Base-by-base conservation (phyloP, 1,284 basidiomycete genomes). In the Ganoderma sinense region DNA sequence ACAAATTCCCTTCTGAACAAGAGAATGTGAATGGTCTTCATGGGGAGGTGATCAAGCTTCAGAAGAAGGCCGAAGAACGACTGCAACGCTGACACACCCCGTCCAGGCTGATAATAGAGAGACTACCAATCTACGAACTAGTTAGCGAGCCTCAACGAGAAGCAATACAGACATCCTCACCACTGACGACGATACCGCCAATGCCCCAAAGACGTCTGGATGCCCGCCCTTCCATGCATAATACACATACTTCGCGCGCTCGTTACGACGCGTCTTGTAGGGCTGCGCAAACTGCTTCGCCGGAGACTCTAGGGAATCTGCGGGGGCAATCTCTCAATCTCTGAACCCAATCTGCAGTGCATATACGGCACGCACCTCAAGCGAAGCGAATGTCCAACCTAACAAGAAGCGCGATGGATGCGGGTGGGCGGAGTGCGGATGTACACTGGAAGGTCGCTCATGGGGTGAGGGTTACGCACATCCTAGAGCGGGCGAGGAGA, bases 351-450 rank as follows among this genome's bases (percentile, higher is more conserved):
- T 62, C 67, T 72, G 66, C 71, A 70, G 71, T 56, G 75, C 36
- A 53, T 39, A 43, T 29, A 63, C 65, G 58, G 39, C 36, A 70
- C 77, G 40, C 75, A 84, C 88, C 88, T 84, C 77, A 79, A 80
- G 81, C 80, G 89, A 91, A 82, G 83, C 81, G 81, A 79, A 78
- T 88, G 82, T 79, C 79, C 87, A 87, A 80, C 87, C 86, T 82
- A 84, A 87, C 88, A 90, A 90, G 89, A 90, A 90, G 87, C 89
- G 89, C 88, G 89, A 90, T 90, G 79, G 89, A 88, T 79, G 86
- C 89, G 84, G 86, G 82, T 85, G 86, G 80, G 81, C 88, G 88
- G 86, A 88, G 89, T 86, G 87, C 86, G 89, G 86, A 87, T 88
- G 78, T 82, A 86, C 85, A 86, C 82, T 88, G 85, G 83, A 79